Conservation (phyloP, 306 rosid genomes). For the Hippophae tibetana region DNA sequence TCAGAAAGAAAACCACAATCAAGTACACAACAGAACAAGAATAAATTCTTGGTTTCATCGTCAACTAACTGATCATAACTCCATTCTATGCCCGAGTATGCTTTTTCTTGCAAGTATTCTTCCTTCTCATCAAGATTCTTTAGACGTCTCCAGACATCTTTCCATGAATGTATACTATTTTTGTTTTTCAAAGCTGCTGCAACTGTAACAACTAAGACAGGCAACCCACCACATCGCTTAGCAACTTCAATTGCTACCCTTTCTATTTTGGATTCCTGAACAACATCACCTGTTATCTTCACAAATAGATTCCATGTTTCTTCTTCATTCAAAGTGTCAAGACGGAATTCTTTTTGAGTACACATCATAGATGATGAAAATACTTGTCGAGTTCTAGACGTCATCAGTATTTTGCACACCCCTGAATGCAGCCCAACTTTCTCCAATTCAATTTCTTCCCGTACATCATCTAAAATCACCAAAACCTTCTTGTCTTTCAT, state of each 20-base stretch:
- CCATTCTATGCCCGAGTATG: slow-evolving; percentile 12
- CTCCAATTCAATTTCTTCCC: slow-evolving; percentile 25
- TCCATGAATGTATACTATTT: neutral
- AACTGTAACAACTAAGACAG: slow-evolving; percentile 28
- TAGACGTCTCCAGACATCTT: neutral
- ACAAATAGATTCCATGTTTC: slow-evolving; percentile 31
- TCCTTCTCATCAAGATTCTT: neutral
- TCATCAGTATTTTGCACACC: slow-evolving; percentile 22
- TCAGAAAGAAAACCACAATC: slow-evolving; percentile 4
- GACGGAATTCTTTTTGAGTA: slow-evolving; percentile 11
- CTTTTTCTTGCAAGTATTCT: neutral
- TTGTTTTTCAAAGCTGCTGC: slow-evolving; percentile 18
- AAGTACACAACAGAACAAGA: slow-evolving; percentile 16
- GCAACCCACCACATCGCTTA: slow-evolving; percentile 29
- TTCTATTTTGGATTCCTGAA: neutral
- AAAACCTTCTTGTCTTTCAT: slow-evolving; percentile 4
- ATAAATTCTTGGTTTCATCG: slow-evolving; percentile 11
- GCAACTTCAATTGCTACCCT: slow-evolving; percentile 17
- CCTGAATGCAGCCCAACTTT: slow-evolving; percentile 21
- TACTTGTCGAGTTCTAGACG: slow-evolving; percentile 19
- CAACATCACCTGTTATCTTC: slow-evolving; percentile 7
- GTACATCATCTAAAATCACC: slow-evolving; percentile 3
- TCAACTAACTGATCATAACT: slow-evolving; percentile 12
- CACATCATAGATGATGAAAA: slow-evolving; percentile 14
- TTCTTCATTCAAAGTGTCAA: slow-evolving; percentile 11